Evolutionary conservation across 225 moss, liverwort and hornwort species (phyloP).

Genomic region (Marchantia paleacea): DNA sequence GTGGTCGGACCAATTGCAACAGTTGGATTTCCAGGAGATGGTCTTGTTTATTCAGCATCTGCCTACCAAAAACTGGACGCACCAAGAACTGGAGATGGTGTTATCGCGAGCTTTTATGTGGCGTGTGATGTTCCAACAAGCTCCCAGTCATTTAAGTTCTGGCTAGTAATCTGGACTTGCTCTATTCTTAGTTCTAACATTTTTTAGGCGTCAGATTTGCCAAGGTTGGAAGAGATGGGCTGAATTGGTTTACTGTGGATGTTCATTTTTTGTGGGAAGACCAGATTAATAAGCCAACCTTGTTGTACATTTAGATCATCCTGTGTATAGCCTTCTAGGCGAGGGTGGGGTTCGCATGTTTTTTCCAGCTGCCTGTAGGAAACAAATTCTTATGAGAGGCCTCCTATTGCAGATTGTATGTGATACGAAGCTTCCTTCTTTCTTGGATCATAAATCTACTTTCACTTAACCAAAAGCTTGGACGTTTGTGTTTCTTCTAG

Average conservation of each 20-base stretch:
- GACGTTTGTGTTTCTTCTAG: not conserved
- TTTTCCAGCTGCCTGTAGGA: not conserved
- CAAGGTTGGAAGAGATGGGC: not conserved
- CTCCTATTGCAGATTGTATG: not conserved
- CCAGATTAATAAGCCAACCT: constrained; percentile 19
- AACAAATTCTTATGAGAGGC: not conserved
- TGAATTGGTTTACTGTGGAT: constrained; percentile 21
- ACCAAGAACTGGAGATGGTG: constrained; percentile 97
- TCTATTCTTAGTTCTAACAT: not conserved
- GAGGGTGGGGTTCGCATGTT: constrained; percentile 6
- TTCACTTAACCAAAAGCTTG: not conserved
- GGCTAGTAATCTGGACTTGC: constrained; percentile 38
- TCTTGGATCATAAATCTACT: constrained; percentile 5
- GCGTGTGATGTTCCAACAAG: constrained; percentile 98
- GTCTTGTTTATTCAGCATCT: constrained; percentile 88
- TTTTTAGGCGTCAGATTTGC: constrained; percentile 9
- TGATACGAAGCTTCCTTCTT: not conserved
- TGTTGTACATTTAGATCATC: constrained; percentile 24
- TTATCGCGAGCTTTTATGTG: constrained; percentile 97
- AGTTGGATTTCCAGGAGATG: constrained; percentile 98
- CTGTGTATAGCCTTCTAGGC: constrained; percentile 1
- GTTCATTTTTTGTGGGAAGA: constrained; percentile 21
- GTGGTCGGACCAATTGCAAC: constrained; percentile 97
- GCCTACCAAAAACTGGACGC: constrained; percentile 92
- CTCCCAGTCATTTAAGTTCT: constrained; percentile 90